These are phyloP conservation scores for Pelargonium citronellum DNA, from an alignment of 441 rosid species.

Conservation along the genomic window DNA sequence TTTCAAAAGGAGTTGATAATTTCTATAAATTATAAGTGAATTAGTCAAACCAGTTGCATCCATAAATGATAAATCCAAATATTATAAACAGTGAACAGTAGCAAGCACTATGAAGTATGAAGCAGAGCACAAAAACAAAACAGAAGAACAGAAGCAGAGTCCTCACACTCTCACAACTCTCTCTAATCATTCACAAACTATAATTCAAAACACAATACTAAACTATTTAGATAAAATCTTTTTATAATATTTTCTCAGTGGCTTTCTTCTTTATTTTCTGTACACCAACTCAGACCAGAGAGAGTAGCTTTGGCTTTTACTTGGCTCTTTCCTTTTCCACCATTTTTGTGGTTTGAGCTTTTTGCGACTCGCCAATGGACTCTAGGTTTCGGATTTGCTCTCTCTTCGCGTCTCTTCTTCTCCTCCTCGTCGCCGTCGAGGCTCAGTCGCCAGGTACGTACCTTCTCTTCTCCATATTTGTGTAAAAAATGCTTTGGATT, in stretches of 20 bases:
- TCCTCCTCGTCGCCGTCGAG: neutral
- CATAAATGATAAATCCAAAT: too few species aligned
- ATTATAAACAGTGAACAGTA: too few species aligned
- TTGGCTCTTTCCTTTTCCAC: neutral
- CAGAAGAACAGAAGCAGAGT: too few species aligned
- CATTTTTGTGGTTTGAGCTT: conserved; percentile 4
- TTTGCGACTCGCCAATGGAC: neutral
- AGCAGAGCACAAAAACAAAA: too few species aligned
- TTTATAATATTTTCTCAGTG: neutral
- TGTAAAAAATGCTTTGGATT: neutral
- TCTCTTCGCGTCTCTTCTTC: neutral
- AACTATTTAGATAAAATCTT: too few species aligned
- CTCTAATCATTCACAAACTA: too few species aligned
- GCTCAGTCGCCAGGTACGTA: neutral
- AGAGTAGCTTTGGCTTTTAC: neutral
- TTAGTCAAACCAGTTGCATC: too few species aligned
- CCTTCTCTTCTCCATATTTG: neutral
- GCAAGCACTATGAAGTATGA: too few species aligned
- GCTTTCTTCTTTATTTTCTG: neutral
- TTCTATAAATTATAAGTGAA: too few species aligned
- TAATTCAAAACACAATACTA: too few species aligned
- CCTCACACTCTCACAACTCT: too few species aligned
- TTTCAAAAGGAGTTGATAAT: too few species aligned
- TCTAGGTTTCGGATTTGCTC: neutral
- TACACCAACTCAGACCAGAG: neutral